Conservation (phyloP, 2,329 filamentous ascomycete species). For the Byssoonygena ceratinophila region DNA sequence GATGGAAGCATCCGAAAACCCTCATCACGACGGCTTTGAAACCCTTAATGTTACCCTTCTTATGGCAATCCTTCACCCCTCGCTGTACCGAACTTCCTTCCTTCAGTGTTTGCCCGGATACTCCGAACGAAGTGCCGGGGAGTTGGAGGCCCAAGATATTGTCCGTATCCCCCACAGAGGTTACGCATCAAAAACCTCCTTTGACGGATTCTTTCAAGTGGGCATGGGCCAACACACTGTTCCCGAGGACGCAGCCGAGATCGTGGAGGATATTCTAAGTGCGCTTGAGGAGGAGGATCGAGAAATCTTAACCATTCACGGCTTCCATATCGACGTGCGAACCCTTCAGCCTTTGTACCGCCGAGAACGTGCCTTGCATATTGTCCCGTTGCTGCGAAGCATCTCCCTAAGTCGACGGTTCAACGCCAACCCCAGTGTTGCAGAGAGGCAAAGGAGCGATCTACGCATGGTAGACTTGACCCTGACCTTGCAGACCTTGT, state of each 20-base stretch:
- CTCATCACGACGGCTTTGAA: neutral
- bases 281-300: neutral
- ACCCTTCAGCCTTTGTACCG: neutral
- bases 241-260: neutral
- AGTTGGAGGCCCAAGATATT: neutral
- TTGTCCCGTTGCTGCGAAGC: neutral
- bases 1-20: neutral
- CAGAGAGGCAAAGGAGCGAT: too few relatives aligned
- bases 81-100: neutral
- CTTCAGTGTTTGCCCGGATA: neutral
- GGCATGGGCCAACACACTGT: too few relatives aligned
- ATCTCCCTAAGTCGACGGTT: too few relatives aligned
- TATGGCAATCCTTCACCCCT: slow-evolving; percentile 2
- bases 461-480: too few relatives aligned
- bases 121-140: neutral
- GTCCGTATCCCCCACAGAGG: neutral
- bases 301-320: neutral
- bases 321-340: neutral
- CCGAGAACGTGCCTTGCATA: neutral
- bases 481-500: too few relatives aligned
- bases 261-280: neutral
- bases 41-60: neutral
- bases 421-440: too few relatives aligned
- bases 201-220: slow-evolving; percentile 1
- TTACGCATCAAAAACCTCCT: neutral